These are phyloP conservation scores for Candida caryicola DNA, from an alignment of 805 yeast species.

Conservation along the genomic window DNA sequence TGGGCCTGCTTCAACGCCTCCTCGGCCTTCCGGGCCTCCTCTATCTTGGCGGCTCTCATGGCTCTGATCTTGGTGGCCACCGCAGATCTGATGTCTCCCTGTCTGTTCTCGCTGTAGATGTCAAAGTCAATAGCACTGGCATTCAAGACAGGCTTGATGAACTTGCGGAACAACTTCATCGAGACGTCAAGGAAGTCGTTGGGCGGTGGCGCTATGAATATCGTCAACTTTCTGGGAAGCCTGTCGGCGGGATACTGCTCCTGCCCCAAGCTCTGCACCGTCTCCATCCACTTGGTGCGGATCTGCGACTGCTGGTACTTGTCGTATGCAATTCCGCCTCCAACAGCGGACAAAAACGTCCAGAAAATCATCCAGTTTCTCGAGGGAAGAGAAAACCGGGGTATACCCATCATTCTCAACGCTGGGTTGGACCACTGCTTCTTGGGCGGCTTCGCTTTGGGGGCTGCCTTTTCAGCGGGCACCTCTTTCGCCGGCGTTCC, in stretches of 20 bases:
- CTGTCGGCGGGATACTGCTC: slow-evolving; percentile 43
- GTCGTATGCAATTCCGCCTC: slow-evolving; percentile 82
- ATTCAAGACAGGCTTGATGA: slow-evolving; percentile 80
- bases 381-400: slow-evolving; percentile 73
- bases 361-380: slow-evolving; percentile 93
- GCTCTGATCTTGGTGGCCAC: slow-evolving; percentile 83
- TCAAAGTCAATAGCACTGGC: slow-evolving; percentile 85
- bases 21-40: slow-evolving; percentile 9
- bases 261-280: slow-evolving; percentile 54
- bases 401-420: slow-evolving; percentile 79
- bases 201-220: slow-evolving; percentile 96
- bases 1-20: slow-evolving; percentile 4
- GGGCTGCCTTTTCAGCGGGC: background rate
- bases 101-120: slow-evolving; percentile 70
- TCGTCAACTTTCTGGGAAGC: slow-evolving; percentile 70
- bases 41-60: slow-evolving; percentile 46
- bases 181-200: slow-evolving; percentile 81
- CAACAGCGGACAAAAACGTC: slow-evolving; percentile 58
- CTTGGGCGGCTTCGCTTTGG: slow-evolving; percentile 16
- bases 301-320: slow-evolving; percentile 66
- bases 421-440: slow-evolving; percentile 72
- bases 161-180: slow-evolving; percentile 68
- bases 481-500: background rate
- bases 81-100: slow-evolving; percentile 78
- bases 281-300: slow-evolving; percentile 60